Percentiles rank a stretch among this genome's conserved stretches.
phyloP scores from a whole-genome alignment of 805 yeast genomes.

The Candida sphagnicola region DNA sequence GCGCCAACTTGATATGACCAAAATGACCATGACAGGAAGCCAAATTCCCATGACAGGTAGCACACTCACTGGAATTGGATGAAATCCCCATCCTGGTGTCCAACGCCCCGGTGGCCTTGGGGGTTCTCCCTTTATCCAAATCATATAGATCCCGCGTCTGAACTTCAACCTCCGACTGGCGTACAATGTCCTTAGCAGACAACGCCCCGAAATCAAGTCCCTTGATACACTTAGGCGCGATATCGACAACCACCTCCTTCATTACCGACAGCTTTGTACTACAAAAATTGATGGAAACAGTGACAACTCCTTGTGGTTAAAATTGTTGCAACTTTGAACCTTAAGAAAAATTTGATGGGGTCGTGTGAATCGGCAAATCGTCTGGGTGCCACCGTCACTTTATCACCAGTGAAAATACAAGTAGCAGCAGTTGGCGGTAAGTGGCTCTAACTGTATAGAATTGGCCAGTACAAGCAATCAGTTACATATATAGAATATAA shows the following conservation, averaged over 20 bases:
- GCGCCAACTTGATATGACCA: constrained; percentile 88
- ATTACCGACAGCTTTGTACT: constrained; percentile 11
- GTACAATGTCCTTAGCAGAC: constrained; percentile 86
- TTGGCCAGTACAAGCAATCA: no score
- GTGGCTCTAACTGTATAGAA: no score
- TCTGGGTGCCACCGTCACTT: not conserved
- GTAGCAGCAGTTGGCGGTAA: no score
- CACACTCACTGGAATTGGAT: constrained; percentile 77
- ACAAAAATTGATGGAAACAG: not conserved
- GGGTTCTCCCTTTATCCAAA: constrained; percentile 81
- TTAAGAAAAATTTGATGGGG: constrained; percentile 1
- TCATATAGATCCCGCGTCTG: constrained; percentile 89
- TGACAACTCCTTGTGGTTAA: no score
- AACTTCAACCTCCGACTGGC: constrained; percentile 93
- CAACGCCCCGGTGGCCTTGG: constrained; percentile 80
- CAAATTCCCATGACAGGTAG: constrained; percentile 86
- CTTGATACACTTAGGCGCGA: constrained; percentile 84
- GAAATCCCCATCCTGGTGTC: constrained; percentile 95
- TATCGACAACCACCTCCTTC: constrained; percentile 61
- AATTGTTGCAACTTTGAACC: no score
- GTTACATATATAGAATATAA: no score
- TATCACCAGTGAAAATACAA: no score
- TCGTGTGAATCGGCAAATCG: not conserved
- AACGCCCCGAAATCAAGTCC: constrained; percentile 91
- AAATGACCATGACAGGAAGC: constrained; percentile 98